Conservation (phyloP, 192 early-diverging fungal genomes). For the Coemansia sp. region DNA sequence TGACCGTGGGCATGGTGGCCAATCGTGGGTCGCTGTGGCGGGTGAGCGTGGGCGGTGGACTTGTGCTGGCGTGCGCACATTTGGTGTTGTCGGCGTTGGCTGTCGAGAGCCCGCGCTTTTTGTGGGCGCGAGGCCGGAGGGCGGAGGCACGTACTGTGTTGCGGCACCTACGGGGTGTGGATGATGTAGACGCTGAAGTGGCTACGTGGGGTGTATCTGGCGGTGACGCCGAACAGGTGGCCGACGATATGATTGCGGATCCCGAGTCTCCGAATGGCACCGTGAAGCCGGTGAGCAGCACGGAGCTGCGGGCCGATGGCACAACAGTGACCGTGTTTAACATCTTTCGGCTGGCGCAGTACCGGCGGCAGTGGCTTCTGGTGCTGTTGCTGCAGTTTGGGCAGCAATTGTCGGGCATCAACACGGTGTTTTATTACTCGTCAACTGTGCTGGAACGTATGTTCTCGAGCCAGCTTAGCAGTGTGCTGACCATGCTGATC, state of each 20-base stretch:
- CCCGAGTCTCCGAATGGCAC: background rate
- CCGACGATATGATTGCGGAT: background rate
- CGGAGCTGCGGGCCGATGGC: conserved; percentile 16
- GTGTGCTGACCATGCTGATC: conserved; percentile 76
- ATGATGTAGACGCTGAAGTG: conserved; percentile 45
- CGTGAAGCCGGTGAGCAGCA: background rate
- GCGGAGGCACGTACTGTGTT: conserved; percentile 37
- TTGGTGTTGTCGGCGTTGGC: conserved; percentile 52
- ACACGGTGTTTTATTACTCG: conserved; percentile 86
- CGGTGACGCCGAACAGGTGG: background rate
- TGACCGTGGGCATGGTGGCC: conserved; percentile 63
- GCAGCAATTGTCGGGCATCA: conserved; percentile 94
- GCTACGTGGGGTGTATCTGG: conserved; percentile 19
- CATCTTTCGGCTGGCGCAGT: conserved; percentile 50
- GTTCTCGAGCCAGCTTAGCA: conserved; percentile 59
- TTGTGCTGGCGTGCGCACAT: conserved; percentile 60
- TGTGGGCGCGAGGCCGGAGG: conserved; percentile 46
- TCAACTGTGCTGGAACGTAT: conserved; percentile 69
- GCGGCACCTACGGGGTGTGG: conserved; percentile 31
- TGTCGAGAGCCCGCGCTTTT: conserved; percentile 77
- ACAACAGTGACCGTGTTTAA: conserved; percentile 41
- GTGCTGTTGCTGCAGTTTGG: conserved; percentile 71
- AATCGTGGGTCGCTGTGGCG: conserved; percentile 71
- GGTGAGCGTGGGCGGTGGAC: conserved; percentile 61
- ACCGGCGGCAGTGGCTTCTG: conserved; percentile 66